Percentiles rank a stretch among this genome's conserved stretches.
Evolutionary conservation across 345 rosid species (phyloP).

Genomic region (Eutrema heterophyllum): DNA sequence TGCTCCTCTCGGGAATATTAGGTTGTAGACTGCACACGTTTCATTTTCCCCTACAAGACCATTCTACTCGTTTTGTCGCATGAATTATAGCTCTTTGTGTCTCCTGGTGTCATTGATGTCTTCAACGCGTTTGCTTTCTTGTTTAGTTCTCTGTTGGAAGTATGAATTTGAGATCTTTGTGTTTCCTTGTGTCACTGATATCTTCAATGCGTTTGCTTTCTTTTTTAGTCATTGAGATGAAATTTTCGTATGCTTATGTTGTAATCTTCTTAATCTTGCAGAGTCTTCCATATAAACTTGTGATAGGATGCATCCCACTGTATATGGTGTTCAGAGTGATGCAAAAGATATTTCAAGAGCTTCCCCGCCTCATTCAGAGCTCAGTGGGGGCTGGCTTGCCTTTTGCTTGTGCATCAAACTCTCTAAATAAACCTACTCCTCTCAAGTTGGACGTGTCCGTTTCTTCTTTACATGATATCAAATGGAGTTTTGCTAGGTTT

Average conservation of each 20-base stretch:
- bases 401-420: constrained; percentile 79
- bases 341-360: constrained; percentile 37
- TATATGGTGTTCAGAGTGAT: constrained; percentile 37
- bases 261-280: constrained; percentile 37
- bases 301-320: constrained; percentile 42
- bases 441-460: constrained; percentile 66
- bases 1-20: too few species aligned
- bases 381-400: constrained; percentile 36
- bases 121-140: too few species aligned
- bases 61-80: too few species aligned
- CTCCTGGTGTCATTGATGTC: too few species aligned
- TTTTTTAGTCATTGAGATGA: neutral
- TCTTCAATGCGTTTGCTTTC: neutral
- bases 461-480: constrained; percentile 67
- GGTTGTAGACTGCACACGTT: too few species aligned
- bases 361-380: constrained; percentile 36
- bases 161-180: neutral
- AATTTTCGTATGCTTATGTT: neutral
- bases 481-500: constrained; percentile 67
- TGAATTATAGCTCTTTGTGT: too few species aligned
- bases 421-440: constrained; percentile 73
- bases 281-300: constrained; percentile 39
- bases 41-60: too few species aligned
- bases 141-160: neutral
- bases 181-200: neutral